phyloP scores from a whole-genome alignment of 2,329 filamentous ascomycete species.

The Thielaviopsis punctulata region DNA sequence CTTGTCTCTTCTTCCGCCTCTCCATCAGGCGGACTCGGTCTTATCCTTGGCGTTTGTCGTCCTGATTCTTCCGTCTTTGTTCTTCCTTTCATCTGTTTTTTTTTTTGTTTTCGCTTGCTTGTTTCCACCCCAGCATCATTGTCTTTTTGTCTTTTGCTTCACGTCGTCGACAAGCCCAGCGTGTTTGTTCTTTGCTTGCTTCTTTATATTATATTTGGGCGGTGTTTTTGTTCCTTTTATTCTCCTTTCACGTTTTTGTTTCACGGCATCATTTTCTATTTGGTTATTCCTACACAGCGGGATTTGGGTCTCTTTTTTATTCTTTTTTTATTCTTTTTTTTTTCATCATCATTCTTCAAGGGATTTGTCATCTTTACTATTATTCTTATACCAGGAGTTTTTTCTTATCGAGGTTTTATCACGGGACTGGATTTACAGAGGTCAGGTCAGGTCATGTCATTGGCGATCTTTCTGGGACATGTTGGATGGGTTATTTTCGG shows the following conservation, averaged over 20 bases:
- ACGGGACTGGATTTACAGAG: too few relatives aligned
- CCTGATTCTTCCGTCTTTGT: background rate
- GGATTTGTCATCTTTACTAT: too few relatives aligned
- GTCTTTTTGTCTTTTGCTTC: background rate
- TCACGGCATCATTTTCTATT: background rate
- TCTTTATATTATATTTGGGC: background rate
- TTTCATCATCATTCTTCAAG: too few relatives aligned
- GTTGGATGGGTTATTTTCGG: background rate
- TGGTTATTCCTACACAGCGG: background rate
- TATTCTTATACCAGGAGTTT: constrained; percentile 5
- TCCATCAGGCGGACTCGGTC: background rate
- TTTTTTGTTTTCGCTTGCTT: background rate
- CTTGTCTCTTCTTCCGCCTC: background rate
- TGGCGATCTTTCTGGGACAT: too few relatives aligned
- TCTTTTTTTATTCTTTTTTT: background rate
- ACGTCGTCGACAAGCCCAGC: too few relatives aligned
- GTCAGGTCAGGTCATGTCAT: too few relatives aligned
- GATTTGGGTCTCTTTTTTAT: background rate
- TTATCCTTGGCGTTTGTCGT: background rate
- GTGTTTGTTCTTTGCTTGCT: background rate
- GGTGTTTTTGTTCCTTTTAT: background rate
- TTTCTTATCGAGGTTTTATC: too few relatives aligned
- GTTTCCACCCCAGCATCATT: background rate
- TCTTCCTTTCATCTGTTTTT: background rate
- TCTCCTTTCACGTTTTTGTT: background rate